These are phyloP conservation scores for Ogataea nonfermentans DNA, from an alignment of 805 yeast genomes.

Conservation along the genomic window DNA sequence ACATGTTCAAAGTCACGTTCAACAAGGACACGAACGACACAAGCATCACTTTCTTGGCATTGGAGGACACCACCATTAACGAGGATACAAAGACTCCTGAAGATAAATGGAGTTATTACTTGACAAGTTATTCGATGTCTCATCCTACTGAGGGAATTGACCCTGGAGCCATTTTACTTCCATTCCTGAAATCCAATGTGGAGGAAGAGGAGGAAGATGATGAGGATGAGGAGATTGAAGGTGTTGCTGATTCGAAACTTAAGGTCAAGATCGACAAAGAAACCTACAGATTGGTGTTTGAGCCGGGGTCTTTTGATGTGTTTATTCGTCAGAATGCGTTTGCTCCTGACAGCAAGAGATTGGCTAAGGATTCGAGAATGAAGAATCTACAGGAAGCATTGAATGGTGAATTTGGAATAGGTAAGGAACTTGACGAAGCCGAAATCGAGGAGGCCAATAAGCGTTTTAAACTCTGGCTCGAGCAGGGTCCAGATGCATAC, in stretches of 20 bases:
- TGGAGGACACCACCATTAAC: slow-evolving; percentile 84
- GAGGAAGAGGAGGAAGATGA: slow-evolving; percentile 46
- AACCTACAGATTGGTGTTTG: slow-evolving; percentile 79
- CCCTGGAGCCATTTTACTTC: slow-evolving; percentile 70
- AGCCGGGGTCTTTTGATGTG: slow-evolving; percentile 73
- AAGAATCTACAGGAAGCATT: slow-evolving; percentile 38
- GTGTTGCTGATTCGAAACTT: slow-evolving; percentile 64
- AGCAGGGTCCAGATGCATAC: slow-evolving; percentile 40
- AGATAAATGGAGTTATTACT: slow-evolving; percentile 88
- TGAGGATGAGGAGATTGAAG: slow-evolving; percentile 46
- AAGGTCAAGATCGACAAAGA: slow-evolving; percentile 76
- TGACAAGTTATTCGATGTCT: slow-evolving; percentile 89
- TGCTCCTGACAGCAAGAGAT: slow-evolving; percentile 26
- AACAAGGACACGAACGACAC: slow-evolving; percentile 52
- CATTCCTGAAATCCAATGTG: slow-evolving; percentile 64
- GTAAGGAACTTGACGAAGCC: slow-evolving; percentile 42
- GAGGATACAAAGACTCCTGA: slow-evolving; percentile 61
- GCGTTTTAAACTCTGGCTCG: slow-evolving; percentile 35
- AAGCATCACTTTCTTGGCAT: slow-evolving; percentile 76
- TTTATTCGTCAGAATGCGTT: slow-evolving; percentile 62
- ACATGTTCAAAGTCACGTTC: slow-evolving; percentile 85
- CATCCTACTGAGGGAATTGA: slow-evolving; percentile 97
- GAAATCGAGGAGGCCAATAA: slow-evolving; percentile 34
- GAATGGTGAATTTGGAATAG: slow-evolving; percentile 60
- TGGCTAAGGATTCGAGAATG: slow-evolving; percentile 16